Evolutionary conservation across 306 rosid genomes (phyloP).

Genomic region (cucumber (Cucumis sativus)): Cucumber_9930_V3 NC_026658.2:4721501-4722000

Average conservation of each 20-base stretch:
- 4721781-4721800: conserved; percentile 17
- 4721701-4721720: not conserved
- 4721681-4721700: too few species aligned
- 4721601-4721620: conserved; percentile 13
- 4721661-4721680: not conserved
- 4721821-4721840: conserved; percentile 1
- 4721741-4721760: conserved; percentile 12
- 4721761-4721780: not conserved
- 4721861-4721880: not conserved
- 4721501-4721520: conserved; percentile 32
- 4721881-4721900: conserved; percentile 11
- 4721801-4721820: conserved; percentile 15
- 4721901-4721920: conserved; percentile 67
- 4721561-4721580: not conserved
- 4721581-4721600: conserved; percentile 18
- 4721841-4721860: not conserved
- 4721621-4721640: conserved; percentile 26
- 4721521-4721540: conserved; percentile 17
- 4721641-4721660: conserved; percentile 17
- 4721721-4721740: not conserved
- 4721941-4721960: conserved; percentile 44
- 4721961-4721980: conserved; percentile 61
- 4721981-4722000: conserved; percentile 58
- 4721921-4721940: conserved; percentile 74
- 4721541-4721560: conserved; percentile 3